Evolutionary conservation across 2,329 filamentous ascomycete genomes (phyloP).

Genomic region (Phialemoniopsis sp.): DNA sequence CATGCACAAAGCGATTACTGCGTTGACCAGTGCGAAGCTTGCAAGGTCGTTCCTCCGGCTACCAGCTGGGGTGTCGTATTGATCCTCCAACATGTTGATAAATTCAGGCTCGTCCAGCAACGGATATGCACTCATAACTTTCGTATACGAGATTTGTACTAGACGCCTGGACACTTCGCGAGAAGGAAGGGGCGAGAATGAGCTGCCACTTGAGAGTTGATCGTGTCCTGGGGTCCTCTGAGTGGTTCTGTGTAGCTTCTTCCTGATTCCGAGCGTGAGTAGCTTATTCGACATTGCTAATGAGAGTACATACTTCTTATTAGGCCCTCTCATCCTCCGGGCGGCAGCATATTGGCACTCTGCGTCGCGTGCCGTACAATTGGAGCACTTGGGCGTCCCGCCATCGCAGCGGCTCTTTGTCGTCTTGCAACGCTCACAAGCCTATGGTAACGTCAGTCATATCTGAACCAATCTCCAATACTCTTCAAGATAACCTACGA

Average conservation of each 20-base stretch:
- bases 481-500: too few species aligned
- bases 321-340: slow-evolving; percentile 1
- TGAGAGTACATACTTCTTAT: not conserved
- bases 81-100: too few species aligned
- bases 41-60: not conserved
- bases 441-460: not conserved
- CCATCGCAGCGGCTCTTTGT: slow-evolving; percentile 3
- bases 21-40: slow-evolving; percentile 12
- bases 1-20: slow-evolving; percentile 7
- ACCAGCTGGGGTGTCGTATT: too few species aligned
- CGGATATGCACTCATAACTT: too few species aligned
- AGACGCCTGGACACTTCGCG: too few species aligned
- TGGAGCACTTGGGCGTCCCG: slow-evolving; percentile 1
- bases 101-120: too few species aligned
- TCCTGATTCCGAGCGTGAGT: not conserved
- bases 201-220: too few species aligned
- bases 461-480: too few species aligned
- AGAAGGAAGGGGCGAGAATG: too few species aligned
- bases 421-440: slow-evolving; percentile 3
- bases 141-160: too few species aligned
- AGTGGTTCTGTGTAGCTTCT: too few species aligned
- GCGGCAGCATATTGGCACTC: slow-evolving; percentile 2
- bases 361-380: not conserved
- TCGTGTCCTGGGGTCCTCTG: too few species aligned
- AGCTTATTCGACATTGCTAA: not conserved